Evolutionary conservation across 2,329 filamentous ascomycete species (phyloP).

Genomic region (Pyrenochaeta sp.): DNA sequence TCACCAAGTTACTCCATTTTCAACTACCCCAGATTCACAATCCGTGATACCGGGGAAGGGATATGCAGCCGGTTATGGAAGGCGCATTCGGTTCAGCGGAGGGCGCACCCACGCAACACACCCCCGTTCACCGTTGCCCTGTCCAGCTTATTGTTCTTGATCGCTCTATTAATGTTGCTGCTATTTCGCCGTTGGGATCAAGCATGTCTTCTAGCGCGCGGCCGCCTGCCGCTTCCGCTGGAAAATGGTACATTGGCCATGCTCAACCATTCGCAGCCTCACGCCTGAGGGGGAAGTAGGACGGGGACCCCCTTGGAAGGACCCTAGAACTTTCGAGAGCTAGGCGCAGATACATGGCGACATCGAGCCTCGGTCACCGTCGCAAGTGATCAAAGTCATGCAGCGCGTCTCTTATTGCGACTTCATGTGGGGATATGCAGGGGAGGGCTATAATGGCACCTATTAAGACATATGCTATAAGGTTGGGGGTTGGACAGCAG

Average conservation of each 20-base stretch:
- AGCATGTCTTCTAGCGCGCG: slow-evolving; percentile 11
- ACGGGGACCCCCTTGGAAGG: slow-evolving; percentile 11
- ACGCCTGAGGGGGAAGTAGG: slow-evolving; percentile 12
- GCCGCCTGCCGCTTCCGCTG: slow-evolving; percentile 19
- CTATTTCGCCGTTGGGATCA: slow-evolving; percentile 14
- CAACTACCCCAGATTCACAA: slow-evolving; percentile 17
- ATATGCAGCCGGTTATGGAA: slow-evolving; percentile 13
- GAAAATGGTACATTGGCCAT: slow-evolving; percentile 14
- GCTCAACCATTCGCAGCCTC: slow-evolving; percentile 14
- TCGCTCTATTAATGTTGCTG: slow-evolving; percentile 11
- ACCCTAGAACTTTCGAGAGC: slow-evolving; percentile 6
- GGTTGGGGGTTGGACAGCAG: background rate
- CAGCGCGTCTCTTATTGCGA: slow-evolving; percentile 18
- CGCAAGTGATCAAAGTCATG: slow-evolving; percentile 27
- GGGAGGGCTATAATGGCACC: slow-evolving; percentile 11
- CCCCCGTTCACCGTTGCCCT: background rate
- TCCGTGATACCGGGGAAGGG: slow-evolving; percentile 16
- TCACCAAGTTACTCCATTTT: slow-evolving; percentile 1
- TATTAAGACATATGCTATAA: slow-evolving; percentile 7
- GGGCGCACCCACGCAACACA: slow-evolving; percentile 8
- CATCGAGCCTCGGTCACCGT: slow-evolving; percentile 16
- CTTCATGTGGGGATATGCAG: slow-evolving; percentile 21
- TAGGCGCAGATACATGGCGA: slow-evolving; percentile 14
- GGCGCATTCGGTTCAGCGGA: slow-evolving; percentile 22
- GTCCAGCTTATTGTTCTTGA: slow-evolving; percentile 14